A percentile compares a stretch with the other conserved stretches of the same genome.
These are phyloP conservation scores for Whalleya microplaca DNA, from an alignment of 2,329 filamentous ascomycete species.

Conservation along the genomic window DNA sequence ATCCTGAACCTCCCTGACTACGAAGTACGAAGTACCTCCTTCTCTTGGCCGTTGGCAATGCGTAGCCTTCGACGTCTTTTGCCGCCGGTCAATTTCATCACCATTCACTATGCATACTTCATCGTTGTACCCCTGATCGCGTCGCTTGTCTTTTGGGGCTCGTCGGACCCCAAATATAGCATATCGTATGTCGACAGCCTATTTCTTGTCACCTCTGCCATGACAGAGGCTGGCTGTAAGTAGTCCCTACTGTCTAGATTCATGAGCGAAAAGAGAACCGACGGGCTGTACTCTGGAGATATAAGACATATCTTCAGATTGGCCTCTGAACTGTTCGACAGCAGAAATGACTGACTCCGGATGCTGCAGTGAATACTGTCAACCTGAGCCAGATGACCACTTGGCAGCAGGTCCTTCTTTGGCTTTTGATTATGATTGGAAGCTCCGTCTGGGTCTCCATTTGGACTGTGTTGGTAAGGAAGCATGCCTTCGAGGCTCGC, in stretches of 20 bases:
- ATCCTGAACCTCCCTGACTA: too few species aligned
- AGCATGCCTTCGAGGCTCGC: conserved; percentile 63
- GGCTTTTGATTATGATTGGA: conserved; percentile 65
- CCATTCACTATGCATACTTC: conserved; percentile 70
- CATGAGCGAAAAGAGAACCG: neutral
- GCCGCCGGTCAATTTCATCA: conserved; percentile 62
- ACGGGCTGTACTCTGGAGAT: neutral
- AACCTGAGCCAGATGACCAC: conserved; percentile 66
- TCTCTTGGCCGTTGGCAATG: conserved; percentile 19
- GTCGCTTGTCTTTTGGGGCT: conserved; percentile 64
- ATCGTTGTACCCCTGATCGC: conserved; percentile 55
- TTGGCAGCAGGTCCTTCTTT: conserved; percentile 68
- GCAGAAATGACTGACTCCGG: neutral
- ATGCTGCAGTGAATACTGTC: conserved; percentile 51
- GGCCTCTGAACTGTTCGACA: neutral
- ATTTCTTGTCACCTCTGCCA: conserved; percentile 67
- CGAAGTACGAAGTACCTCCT: neutral
- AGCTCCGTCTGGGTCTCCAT: conserved; percentile 67
- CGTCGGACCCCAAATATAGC: conserved; percentile 52
- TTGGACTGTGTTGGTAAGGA: conserved; percentile 64
- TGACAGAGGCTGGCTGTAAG: conserved; percentile 62
- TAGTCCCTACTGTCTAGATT: conserved; percentile 42
- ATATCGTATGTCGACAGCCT: conserved; percentile 66
- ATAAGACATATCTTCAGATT: neutral
- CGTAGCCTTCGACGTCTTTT: conserved; percentile 33